Evolutionary conservation across 2,329 filamentous ascomycete genomes (phyloP), one percentile per base, ranked within the genome.

Genomic region (Neonectria punicea): DNA sequence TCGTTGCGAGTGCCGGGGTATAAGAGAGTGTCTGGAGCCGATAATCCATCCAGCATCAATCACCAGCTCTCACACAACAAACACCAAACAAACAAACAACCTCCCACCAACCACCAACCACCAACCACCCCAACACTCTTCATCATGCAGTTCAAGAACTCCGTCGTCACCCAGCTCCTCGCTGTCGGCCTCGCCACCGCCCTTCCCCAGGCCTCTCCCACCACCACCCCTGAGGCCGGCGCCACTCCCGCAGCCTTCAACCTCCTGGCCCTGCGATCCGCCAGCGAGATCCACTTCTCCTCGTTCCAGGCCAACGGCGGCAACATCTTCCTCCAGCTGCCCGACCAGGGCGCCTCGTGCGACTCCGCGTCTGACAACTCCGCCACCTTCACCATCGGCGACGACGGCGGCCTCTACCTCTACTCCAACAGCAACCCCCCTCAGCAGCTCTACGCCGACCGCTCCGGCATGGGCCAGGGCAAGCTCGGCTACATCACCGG

Each of bases 371-470:
- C 20, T 3, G 10, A 34, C 10, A 76, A 80, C 63, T 74, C 71
- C 36, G 87, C 87, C 47, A 85, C 81, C 32, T 88, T 90, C 77
- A 78, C 78, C 30, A n/a, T 71, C 69, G 57, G 6, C 28, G 7
- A 80, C 22, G 78, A 85, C 44, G 78, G 79, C 46, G 78, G 78
- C 32, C 78, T 88, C 16, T 83, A 75, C 73, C 80, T 90, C 22
- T 88, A 81, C 67, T 69, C 80, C 36, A 70, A 71, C 18, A 79
- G 76, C 5, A 78, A 74, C 39, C 76, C 79, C 14, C 59, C 63
- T 14, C 87, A 89, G 79, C 76, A 84, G 70, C 63, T 87, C 60
- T 89, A 75, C 67, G 84, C 83, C 39, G 87, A 90, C 75, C 85
- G 84, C 47, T 88, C 86, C 28, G 87, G 85, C 9, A 9, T 7